Evolutionary conservation across 257 asterid species (phyloP), one percentile per base, ranked within the genome.

Genomic region (Mentha longifolia): DNA sequence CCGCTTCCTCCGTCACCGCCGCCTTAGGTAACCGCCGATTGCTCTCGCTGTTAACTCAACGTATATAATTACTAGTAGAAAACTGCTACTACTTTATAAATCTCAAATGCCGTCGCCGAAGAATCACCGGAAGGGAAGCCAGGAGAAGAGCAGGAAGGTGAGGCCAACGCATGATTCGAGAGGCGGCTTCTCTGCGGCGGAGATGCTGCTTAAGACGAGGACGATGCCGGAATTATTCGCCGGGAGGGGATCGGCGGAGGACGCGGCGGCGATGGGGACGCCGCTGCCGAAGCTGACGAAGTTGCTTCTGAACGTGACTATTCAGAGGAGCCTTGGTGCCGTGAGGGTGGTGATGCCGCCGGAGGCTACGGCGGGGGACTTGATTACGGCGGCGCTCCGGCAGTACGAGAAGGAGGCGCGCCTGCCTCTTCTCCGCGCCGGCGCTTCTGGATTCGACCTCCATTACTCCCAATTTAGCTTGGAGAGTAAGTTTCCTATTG

Each of bases 391-490:
- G 22, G 86, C 87, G 58, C 76, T 92, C 2, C 80, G 85, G 57
- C 97, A 83, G 83, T 90, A 88, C 35, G 69, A 63, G 16, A 92
- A 87, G 80, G 98, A 90, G 85, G 85, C 86, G 17, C 81, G 98
- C 7, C 86, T 88, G 45, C 86, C 92, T 28, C 59, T 69, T 41
- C 67, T 88, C 28, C 51, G 71, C 5, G 71, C 90, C 3, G 20
- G 47, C 13, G 84, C 88, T 2, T 61, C 78, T 1, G 85, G 75
- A 16, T 90, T 80, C 68, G 95, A 82, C 70, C 97, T 92, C 73
- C 98, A 92, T 78, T 92, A 92, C 79, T 90, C 98, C 3, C 98
- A 92, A 64, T 92, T 92, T 76, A 85, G 98, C 82, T 74, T 92
- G 63, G 96, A 90, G 74, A 85, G 98, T 90, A 82, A 81, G 91